Evolutionary conservation across 2,329 filamentous ascomycete species (phyloP), one percentile per base, ranked within the genome.

Genomic region (Spiromastix sp.): DNA sequence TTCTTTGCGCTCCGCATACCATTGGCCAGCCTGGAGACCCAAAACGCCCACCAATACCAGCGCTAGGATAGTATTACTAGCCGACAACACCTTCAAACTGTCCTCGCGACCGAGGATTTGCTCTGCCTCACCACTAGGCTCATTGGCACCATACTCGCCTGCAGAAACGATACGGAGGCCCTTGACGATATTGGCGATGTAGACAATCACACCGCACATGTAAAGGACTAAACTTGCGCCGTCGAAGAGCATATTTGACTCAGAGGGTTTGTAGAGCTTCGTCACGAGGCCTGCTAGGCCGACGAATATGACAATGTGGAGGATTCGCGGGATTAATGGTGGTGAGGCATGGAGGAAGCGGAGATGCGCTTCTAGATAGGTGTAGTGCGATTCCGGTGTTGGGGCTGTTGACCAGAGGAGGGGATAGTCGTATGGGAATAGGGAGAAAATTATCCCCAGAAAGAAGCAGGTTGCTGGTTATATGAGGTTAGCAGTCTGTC

Each of bases 1-100:
- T 61, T 96, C 87, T 66, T 93, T 93, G 55, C 84, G 74, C 72
- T 96, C 87, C 17, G 91, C 91, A 65, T 98, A 98, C 91, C 89
- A 96, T 71, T 96, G 85, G 8, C 91, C 91, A 13, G 85, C 85
- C 74, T 98, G 91, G 53, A 98, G 64, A 21, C 95, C 84, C 45
- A 98, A 59, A 7, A 98, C 84, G 4, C 91, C 91, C 3, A 96
- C 79, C 35, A 98, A 64, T 19, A 98, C 85, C 29, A 98, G 72
- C 22, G 89, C 91, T 38, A 96, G 64, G 55, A 98, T 98, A 3
- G 91, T 96, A 63, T 98, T 94, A 60, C 85, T 94, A 5, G 91
- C 91, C 20, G 86, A 78, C 50, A 96, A 68, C 11, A 98, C 89
- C 66, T 85, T 82, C 49, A 98, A 65, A 51, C 79, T 89, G 58